phyloP scores from a whole-genome alignment of 2,329 filamentous ascomycete species.

The Ceratocystis diversiconidia region DNA sequence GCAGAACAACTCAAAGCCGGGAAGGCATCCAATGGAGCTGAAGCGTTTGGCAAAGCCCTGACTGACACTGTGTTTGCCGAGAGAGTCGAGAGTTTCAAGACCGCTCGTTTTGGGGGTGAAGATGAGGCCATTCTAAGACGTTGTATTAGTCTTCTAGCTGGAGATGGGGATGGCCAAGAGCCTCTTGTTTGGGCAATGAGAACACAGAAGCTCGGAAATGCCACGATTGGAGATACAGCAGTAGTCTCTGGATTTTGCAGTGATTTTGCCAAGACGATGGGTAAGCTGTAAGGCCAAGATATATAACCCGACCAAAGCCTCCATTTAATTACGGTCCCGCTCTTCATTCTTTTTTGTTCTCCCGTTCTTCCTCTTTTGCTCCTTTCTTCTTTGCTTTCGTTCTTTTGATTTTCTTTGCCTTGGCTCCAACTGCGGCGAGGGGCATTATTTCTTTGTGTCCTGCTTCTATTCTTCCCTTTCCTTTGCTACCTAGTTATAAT shows the following conservation, averaged over 20 bases:
- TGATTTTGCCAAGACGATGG: slow-evolving; percentile 10
- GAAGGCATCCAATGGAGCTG: neutral
- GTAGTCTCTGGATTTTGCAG: neutral
- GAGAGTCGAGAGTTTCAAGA: slow-evolving; percentile 7
- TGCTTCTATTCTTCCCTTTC: neutral
- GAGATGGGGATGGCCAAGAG: neutral
- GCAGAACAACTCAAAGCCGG: neutral
- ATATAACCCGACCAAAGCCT: neutral
- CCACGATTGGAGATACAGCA: neutral
- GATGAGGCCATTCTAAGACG: neutral
- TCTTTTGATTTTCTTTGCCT: neutral
- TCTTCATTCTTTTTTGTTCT: neutral
- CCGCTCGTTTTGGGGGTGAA: slow-evolving; percentile 7
- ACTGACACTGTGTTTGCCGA: neutral
- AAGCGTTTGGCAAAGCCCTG: neutral
- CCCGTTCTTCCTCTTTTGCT: neutral
- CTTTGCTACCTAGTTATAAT: neutral
- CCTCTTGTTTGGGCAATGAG: slow-evolving; percentile 9
- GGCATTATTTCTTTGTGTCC: neutral
- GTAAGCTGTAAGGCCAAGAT: neutral
- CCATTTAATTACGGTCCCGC: neutral
- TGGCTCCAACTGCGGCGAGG: neutral
- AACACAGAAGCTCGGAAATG: neutral
- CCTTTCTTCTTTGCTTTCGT: neutral
- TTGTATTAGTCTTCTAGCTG: slow-evolving; percentile 4